Base-by-base conservation (phyloP, 169 alveolate genomes). In the Eimeria falciformis region DNA sequence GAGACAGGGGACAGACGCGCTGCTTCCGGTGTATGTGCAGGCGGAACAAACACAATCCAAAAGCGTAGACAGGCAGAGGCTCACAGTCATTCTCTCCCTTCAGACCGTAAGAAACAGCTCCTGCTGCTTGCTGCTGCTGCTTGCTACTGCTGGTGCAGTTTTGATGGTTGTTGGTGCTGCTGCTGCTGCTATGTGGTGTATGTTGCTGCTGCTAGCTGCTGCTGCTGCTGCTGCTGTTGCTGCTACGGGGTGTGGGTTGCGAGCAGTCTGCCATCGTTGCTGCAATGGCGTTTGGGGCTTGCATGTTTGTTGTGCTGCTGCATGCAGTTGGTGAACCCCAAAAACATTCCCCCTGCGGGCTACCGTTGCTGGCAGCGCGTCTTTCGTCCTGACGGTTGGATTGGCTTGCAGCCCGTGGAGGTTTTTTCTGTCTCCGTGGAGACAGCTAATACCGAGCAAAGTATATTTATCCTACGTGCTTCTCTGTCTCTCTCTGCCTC, bases 351-450 rank as follows among this genome's bases (percentile, higher is more conserved):
- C 37, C 81, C 79, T 18, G 71, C 83, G 29, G 92, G 92, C 71
- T 47, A 65, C 58, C 85, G 85, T 17, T 75, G 88, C 62, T 89
- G 93, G 93, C 89, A 55, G 71, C 69, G 82, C 1, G 53, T 29
- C 90, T 75, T 37, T 33, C 77, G 93, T 12, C 84, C 81, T 0
- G 93, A 89, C 71, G 93, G 93, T 56, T 89, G 93, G 93, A 86
- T 73, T 29, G 93, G 87, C 9, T 56, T 89, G 58, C 88, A 58
- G 90, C 77, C 90, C 25, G 93, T 89, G 40, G 90, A 71, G 90
- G 29, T 89, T 18, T 5, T 14, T 25, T 62, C 73, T 6, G 73
- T 62, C 25, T 62, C 73, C n/a, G 73, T 62, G 2, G 73, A 62
- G 73, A 9, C 73, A 62, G 73, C 73, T 18, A 62, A 62, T 62